Evolutionary conservation across 2,329 filamentous ascomycete species (phyloP).

Genomic region (Fusarium nodosum): DNA sequence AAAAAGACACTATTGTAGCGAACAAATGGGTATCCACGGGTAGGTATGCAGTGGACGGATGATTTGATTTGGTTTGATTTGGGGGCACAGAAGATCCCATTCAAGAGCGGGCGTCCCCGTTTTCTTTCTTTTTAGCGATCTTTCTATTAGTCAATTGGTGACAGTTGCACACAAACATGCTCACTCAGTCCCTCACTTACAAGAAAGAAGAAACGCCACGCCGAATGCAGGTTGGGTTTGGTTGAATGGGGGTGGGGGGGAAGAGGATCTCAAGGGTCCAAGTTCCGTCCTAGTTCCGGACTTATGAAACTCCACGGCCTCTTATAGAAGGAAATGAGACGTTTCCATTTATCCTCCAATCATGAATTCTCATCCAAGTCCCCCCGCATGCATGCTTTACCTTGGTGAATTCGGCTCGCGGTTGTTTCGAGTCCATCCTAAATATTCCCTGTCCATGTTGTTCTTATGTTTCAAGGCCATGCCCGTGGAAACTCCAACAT

Average conservation of each 20-base stretch:
- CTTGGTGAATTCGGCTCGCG: slow-evolving; percentile 36
- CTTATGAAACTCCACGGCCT: slow-evolving; percentile 46
- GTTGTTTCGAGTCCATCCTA: slow-evolving; percentile 40
- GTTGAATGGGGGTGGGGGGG: slow-evolving; percentile 36
- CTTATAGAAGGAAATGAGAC: slow-evolving; percentile 43
- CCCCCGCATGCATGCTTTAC: slow-evolving; percentile 27
- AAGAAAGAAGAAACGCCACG: slow-evolving; percentile 25
- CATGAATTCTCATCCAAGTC: not conserved
- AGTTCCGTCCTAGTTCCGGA: slow-evolving; percentile 43
- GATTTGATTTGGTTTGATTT: slow-evolving; percentile 32
- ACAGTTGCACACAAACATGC: slow-evolving; percentile 13
- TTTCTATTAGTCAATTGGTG: not conserved
- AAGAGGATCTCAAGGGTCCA: slow-evolving; percentile 10
- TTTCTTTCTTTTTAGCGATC: slow-evolving; percentile 14
- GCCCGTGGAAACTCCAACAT: slow-evolving; percentile 8
- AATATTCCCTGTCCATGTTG: slow-evolving; percentile 27
- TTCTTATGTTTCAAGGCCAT: slow-evolving; percentile 49
- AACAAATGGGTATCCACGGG: slow-evolving; percentile 2
- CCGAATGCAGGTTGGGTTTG: slow-evolving; percentile 11
- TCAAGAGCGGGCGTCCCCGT: slow-evolving; percentile 29
- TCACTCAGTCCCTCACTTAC: slow-evolving; percentile 3
- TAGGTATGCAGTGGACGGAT: slow-evolving; percentile 36
- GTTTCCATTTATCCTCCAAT: slow-evolving; percentile 45
- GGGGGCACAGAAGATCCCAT: slow-evolving; percentile 31
- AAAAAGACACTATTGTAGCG: not conserved